Evolutionary conservation across 495 filamentous ascomycete genomes (phyloP).

Genomic region (Trypethelium eluteriae): DNA sequence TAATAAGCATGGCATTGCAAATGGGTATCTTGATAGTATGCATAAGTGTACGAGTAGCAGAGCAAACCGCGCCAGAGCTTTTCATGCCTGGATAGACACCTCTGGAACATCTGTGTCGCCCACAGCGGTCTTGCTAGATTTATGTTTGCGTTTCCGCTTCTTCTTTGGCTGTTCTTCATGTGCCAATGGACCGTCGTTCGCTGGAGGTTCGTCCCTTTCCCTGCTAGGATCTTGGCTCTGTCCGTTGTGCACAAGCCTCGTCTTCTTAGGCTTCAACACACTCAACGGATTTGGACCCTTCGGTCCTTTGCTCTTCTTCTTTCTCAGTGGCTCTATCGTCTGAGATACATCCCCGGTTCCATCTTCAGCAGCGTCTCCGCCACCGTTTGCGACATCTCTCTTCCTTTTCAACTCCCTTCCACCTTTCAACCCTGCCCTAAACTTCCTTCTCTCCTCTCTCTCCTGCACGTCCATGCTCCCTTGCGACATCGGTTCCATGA

Average conservation of each 20-base stretch:
- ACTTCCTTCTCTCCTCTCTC: slow-evolving; percentile 65
- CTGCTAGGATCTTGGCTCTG: not conserved
- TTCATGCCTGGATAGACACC: not conserved
- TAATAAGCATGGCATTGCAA: not conserved
- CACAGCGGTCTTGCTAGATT: slow-evolving; percentile 12
- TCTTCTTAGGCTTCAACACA: slow-evolving; percentile 74
- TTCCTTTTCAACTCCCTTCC: slow-evolving; percentile 39
- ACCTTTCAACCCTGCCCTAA: slow-evolving; percentile 55
- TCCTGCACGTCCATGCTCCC: slow-evolving; percentile 54
- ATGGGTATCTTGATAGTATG: not conserved
- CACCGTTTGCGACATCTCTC: slow-evolving; percentile 42
- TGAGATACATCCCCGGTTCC: slow-evolving; percentile 31
- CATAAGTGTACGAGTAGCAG: not conserved
- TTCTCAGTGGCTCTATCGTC: slow-evolving; percentile 47
- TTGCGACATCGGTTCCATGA: slow-evolving; percentile 78
- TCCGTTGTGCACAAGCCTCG: slow-evolving; percentile 12
- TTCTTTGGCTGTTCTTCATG: slow-evolving; percentile 21
- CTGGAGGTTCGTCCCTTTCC: not conserved
- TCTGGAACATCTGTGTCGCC: not conserved
- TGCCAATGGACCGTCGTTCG: slow-evolving; percentile 1
- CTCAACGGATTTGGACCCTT: slow-evolving; percentile 88
- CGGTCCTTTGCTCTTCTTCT: slow-evolving; percentile 55
- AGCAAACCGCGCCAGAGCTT: not conserved
- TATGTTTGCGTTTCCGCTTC: slow-evolving; percentile 34
- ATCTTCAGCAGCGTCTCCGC: slow-evolving; percentile 32